phyloP scores from a whole-genome alignment of 352 stramenopile species.

The Globisporangium solare region DNA sequence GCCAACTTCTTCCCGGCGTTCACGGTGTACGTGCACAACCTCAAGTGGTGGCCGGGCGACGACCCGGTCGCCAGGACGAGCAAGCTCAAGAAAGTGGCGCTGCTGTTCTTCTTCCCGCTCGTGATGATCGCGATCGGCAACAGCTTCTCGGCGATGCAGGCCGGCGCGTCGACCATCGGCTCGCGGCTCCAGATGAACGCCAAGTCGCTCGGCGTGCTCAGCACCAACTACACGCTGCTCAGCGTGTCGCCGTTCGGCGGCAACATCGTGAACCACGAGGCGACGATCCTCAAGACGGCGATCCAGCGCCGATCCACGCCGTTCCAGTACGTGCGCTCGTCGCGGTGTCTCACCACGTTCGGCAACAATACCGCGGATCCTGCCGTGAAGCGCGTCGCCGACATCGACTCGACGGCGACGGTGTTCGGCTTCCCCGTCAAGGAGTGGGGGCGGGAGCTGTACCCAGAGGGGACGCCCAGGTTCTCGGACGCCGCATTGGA shows the following conservation, averaged over 20 bases:
- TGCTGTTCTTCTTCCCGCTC: slow-evolving; percentile 17
- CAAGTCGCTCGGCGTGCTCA: slow-evolving; percentile 4
- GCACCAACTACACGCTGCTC: neutral
- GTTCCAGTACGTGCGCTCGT: slow-evolving; percentile 7
- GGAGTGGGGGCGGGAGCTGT: slow-evolving; percentile 22
- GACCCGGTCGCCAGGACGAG: slow-evolving; percentile 11
- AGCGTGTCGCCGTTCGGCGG: neutral
- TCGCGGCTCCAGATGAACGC: slow-evolving; percentile 10
- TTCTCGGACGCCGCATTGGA: slow-evolving; percentile 8
- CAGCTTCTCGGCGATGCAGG: slow-evolving; percentile 20
- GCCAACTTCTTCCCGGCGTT: slow-evolving; percentile 21
- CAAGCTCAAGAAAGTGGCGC: slow-evolving; percentile 18
- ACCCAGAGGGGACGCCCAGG: slow-evolving; percentile 4
- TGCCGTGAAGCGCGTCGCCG: slow-evolving; percentile 10
- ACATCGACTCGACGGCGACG: slow-evolving; percentile 20
- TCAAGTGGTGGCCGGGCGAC: slow-evolving; percentile 21
- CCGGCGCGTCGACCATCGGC: slow-evolving; percentile 10
- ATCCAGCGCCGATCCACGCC: slow-evolving; percentile 8
- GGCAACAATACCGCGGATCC: neutral
- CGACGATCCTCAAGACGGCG: slow-evolving; percentile 18
- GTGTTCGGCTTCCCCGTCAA: slow-evolving; percentile 23
- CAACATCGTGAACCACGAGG: slow-evolving; percentile 5
- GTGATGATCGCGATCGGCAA: slow-evolving; percentile 20
- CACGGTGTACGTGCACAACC: slow-evolving; percentile 23
- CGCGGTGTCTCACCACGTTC: slow-evolving; percentile 1